Evolutionary conservation across 768 basidiomycete genomes (phyloP).

Genomic region (Chalciporus piperatus): DNA sequence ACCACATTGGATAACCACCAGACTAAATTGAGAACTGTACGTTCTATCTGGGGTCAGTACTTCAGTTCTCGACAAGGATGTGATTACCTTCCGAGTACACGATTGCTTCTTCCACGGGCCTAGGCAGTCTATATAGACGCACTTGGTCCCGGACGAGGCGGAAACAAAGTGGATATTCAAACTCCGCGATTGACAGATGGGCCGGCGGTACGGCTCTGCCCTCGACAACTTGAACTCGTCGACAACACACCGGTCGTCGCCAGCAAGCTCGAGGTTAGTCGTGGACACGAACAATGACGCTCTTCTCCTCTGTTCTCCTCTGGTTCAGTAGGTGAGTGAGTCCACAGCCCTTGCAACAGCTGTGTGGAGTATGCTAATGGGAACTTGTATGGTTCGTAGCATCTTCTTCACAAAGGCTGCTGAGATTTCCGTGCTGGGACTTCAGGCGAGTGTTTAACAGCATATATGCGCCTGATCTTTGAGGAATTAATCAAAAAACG

Average conservation of each 20-base stretch:
- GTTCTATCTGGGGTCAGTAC: background rate
- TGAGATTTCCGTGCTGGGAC: slow-evolving; percentile 88
- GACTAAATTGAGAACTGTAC: background rate
- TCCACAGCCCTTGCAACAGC: background rate
- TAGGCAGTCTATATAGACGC: no score
- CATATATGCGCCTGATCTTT: background rate
- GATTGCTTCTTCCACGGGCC: no score
- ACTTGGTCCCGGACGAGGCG: no score
- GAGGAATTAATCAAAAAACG: background rate
- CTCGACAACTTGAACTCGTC: background rate
- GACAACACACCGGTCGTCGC: background rate
- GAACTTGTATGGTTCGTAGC: slow-evolving; percentile 32
- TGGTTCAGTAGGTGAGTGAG: slow-evolving; percentile 52
- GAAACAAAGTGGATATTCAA: slow-evolving; percentile 3
- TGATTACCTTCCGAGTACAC: no score
- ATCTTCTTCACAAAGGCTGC: slow-evolving; percentile 86
- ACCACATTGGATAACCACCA: background rate
- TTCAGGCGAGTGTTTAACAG: slow-evolving; percentile 54
- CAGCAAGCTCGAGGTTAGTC: background rate
- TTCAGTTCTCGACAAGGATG: no score
- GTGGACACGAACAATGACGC: slow-evolving; percentile 33
- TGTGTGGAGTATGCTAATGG: background rate
- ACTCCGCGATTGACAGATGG: slow-evolving; percentile 10
- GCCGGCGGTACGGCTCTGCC: background rate
- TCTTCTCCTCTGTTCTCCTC: slow-evolving; percentile 52